Conservation (phyloP, 208 protist species). For the Phytomonas serpens region DNA sequence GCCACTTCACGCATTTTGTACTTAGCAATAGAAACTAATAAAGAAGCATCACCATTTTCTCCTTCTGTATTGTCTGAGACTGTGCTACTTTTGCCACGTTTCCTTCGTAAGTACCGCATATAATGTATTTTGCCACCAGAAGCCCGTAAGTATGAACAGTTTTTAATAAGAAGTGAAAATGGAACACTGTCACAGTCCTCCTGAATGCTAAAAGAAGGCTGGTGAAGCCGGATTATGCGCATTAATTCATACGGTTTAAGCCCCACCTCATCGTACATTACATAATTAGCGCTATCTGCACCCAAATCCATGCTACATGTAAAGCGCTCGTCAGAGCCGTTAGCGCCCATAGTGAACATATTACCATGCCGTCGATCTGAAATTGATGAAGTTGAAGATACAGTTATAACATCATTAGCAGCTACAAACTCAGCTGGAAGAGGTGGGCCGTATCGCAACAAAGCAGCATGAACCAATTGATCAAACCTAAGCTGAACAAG, state of each 20-base stretch:
- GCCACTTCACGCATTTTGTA: slow-evolving; percentile 82
- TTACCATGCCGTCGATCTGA: slow-evolving; percentile 11
- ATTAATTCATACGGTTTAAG: slow-evolving; percentile 51
- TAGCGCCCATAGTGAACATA: background rate
- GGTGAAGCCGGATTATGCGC: slow-evolving; percentile 30
- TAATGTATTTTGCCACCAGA: slow-evolving; percentile 57
- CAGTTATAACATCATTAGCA: slow-evolving; percentile 36
- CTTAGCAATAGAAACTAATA: slow-evolving; percentile 42
- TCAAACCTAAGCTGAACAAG: slow-evolving; percentile 65
- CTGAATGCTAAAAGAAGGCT: slow-evolving; percentile 53
- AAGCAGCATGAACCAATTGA: slow-evolving; percentile 34
- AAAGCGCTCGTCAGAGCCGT: background rate
- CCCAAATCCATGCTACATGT: slow-evolving; percentile 8
- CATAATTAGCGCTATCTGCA: slow-evolving; percentile 24
- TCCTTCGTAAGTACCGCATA: slow-evolving; percentile 60
- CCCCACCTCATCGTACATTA: slow-evolving; percentile 64
- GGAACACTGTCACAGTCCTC: slow-evolving; percentile 62
- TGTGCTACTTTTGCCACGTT: slow-evolving; percentile 3
- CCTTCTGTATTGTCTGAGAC: background rate
- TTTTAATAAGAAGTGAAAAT: slow-evolving; percentile 70
- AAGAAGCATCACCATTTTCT: slow-evolving; percentile 1
- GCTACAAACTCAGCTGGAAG: slow-evolving; percentile 62
- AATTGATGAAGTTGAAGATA: slow-evolving; percentile 4
- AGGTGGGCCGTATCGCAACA: slow-evolving; percentile 69
- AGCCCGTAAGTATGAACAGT: slow-evolving; percentile 63